Evolutionary conservation across 2,329 filamentous ascomycete species (phyloP), one percentile per base, ranked within the genome.

Genomic region (Ophiostoma ulmi): DNA sequence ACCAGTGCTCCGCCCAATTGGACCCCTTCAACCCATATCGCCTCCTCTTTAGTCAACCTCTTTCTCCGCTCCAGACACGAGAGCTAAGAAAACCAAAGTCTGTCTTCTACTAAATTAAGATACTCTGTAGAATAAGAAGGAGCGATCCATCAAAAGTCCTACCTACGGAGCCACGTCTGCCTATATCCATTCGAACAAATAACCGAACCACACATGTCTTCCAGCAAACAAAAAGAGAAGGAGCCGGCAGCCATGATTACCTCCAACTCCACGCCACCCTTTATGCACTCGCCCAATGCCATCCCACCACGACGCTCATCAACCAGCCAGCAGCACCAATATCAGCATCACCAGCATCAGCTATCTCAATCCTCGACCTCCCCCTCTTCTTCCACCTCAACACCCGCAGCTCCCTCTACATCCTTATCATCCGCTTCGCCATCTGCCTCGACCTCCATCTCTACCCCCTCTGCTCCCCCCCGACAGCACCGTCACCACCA

Each of bases 231-330:
- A 71, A 74, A 66, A 70, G 72, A 72, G 70, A 74, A 71, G 64
- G 72, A 74, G 70, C 73, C 70, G 26, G 70, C 74, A 72, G 72
- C 73, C 73, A 73, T 75, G 70, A 69, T 74, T 70, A 72, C 38
- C 38, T 39, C 38, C 11, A 48, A 48, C 4, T 70, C 65, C 35
- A n/a, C 70, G 35, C 75, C 76, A 55, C 73, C 77, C 73, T 78
- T 79, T 72, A 78, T 83, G 69, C 81, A 81, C 71, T 86, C 85
- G n/a, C 88, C 89, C 70, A 88, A 87, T 78, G 83, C 85, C 52
- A 92, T 93, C 70, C 91, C 91, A 26, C 88, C 89, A 3, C 86
- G 91, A 73, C 92, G 89, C 65, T 93, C 91, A 70, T 91, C 90
- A 0, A 88, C 86, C 71, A 83, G 84, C 73, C 82, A 84, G 73